Base-by-base conservation (phyloP, 2,329 filamentous ascomycete species). In the Xylariaceae sp. region DNA sequence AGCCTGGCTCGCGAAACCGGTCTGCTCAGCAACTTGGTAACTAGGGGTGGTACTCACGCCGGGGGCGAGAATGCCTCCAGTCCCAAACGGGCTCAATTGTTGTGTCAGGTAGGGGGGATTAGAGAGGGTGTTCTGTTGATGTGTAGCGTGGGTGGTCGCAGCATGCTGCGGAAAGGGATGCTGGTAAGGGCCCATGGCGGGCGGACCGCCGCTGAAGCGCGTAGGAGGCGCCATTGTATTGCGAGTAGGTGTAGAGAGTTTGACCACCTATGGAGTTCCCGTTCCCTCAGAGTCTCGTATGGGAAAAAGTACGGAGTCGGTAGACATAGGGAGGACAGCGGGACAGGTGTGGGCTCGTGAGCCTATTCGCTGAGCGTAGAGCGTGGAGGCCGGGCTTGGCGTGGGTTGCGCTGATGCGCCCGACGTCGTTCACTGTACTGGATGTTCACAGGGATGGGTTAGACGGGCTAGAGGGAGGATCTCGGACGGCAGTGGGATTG, bases 1-100 rank as follows among this genome's bases (percentile, higher is more conserved):
- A 64, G 90, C 91, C 73, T 95, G 90, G 73, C 90, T 93, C 37
- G 87, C 90, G 55, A 96, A 83, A 1, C 91, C 90, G 17, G 89
- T 88, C 59, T 83, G 80, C 53, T 80, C 81, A 63, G 86, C 86
- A 8, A 82, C 82, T 58, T 75, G 80, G 66, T 80, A 83, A 64
- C 76, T 82, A 58, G 71, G 72, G 17, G 64, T 72, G 15, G 75
- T 67, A 65, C 78, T 80, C 76, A 81, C 83, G 53, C 81, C 82
- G 60, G 86, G 77, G 54, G 82, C 82, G 64, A 89, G 80, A 30
- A 30, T 30, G 8, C 76, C 79, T 66, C 82, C 83, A 10, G 82
- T 79, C 2, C 82, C 79, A 71, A 91, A 91, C 2, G 87, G 85
- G 66, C 85, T 88, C 65, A 89, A 82, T 69, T 82, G 81, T 69